phyloP scores from a whole-genome alignment of 164 flowering plant genomes.

The Kalanchoe fedtschenkoi region DNA sequence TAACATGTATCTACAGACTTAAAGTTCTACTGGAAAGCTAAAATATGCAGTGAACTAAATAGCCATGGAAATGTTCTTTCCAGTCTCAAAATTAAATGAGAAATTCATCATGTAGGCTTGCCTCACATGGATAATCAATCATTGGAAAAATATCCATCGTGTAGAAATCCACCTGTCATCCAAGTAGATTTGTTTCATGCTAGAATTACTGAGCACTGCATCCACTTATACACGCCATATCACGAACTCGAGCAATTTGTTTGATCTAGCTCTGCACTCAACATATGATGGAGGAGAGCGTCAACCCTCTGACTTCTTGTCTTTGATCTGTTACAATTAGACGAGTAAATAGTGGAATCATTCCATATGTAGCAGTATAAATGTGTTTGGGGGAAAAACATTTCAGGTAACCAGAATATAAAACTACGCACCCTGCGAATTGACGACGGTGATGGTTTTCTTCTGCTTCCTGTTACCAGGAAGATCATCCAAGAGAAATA shows the following conservation, averaged over 20 bases:
- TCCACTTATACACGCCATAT: neutral
- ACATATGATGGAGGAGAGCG: constrained; percentile 8
- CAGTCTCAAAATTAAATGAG: too few species aligned
- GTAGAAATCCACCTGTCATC: neutral
- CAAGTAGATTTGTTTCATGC: neutral
- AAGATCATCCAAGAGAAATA: neutral
- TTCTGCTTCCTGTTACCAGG: neutral
- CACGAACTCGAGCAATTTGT: neutral
- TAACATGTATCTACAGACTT: too few species aligned
- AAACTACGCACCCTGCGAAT: neutral
- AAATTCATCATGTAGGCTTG: too few species aligned
- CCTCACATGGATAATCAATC: neutral
- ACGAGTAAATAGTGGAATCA: neutral
- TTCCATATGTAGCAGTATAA: neutral
- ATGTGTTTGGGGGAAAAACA: neutral
- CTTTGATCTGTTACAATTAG: neutral
- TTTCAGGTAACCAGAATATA: neutral
- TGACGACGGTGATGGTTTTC: neutral
- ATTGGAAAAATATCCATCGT: neutral
- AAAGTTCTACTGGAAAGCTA: too few species aligned
- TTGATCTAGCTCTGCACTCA: constrained; percentile 2
- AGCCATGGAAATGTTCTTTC: too few species aligned
- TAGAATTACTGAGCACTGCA: neutral
- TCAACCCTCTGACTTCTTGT: constrained; percentile 9
- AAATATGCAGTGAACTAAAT: too few species aligned